Percentiles rank a stretch among this genome's conserved stretches.
Conservation (phyloP, 2,329 filamentous ascomycete species). For the Microcera coccophila region DNA sequence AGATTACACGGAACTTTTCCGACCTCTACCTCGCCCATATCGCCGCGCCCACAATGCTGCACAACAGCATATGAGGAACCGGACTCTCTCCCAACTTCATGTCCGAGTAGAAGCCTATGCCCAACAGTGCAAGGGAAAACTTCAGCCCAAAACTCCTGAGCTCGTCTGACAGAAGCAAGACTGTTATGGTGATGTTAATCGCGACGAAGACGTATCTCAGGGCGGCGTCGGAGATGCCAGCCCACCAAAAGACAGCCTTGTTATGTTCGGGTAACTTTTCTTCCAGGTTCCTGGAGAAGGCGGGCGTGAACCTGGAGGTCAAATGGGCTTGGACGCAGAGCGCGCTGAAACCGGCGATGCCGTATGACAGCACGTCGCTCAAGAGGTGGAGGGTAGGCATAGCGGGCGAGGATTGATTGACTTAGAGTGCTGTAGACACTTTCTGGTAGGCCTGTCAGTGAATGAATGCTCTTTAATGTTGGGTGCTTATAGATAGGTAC, state of each 20-base stretch:
- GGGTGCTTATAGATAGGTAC: not conserved
- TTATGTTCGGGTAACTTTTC: conserved; percentile 1
- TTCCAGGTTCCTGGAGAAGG: conserved; percentile 1
- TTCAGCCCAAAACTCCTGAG: conserved; percentile 1
- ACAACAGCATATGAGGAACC: not conserved
- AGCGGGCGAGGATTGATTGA: not conserved
- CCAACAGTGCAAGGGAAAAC: not conserved
- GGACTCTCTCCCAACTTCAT: not conserved
- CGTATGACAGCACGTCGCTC: not conserved
- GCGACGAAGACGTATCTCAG: not conserved
- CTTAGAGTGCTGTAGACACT: not conserved
- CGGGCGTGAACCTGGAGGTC: conserved; percentile 1
- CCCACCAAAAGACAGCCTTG: not conserved
- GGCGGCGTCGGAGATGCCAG: not conserved
- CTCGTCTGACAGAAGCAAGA: not conserved
- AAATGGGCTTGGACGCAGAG: conserved; percentile 1
- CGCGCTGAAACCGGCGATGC: not conserved
- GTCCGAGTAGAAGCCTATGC: not conserved
- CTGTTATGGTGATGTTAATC: not conserved
- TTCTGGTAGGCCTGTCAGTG: not conserved
- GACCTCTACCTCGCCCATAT: not conserved
- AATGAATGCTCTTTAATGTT: not conserved
- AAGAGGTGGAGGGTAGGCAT: not conserved
- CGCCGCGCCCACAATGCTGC: not conserved
- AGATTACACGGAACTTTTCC: not conserved